Base-by-base conservation (phyloP, 129 eudicot species). In the Arctium lappa region DNA sequence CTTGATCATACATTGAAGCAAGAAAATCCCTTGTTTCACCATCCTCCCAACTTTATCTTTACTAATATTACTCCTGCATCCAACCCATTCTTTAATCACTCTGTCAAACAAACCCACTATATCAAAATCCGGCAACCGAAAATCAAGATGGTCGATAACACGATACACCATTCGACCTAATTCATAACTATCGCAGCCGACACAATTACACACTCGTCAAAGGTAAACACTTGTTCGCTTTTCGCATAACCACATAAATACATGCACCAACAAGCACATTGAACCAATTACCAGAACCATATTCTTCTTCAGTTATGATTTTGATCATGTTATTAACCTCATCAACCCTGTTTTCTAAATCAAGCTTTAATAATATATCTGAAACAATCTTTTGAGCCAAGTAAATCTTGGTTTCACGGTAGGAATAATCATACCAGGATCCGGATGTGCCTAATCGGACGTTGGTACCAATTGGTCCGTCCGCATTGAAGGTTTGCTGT, bases 261-360 rank as follows among this genome's bases (percentile, higher is more conserved):
- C 98, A 95, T 2, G 97, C 97, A 18, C 97, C 98, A 34, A 92
- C 86, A 5, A 95, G 88, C 2, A 94, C 86, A 2, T 79, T 82
- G 73, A 94, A 94, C 98, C 98, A 95, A 66, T 83, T 79, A 0
- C 98, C 98, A 2, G 79, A 79, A 70, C 98, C 97, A 22, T 88
- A 92, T 77, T 95, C 93, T 0, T 75, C 89, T 18, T 92, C 89
- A 0, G 97, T 92, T 27, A 95, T 86, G 53, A 72, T 81, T 42
- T 81, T 86, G 71, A 95, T 81, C 97, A 92, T 87, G 40, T 42
- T 39, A 69, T 85, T 90, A 74, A 95, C 94, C 75, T 95, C 89
- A 15, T 74, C 80, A 6, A 72, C 63, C 18, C 79, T 84, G 3
- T 85, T 31, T 1, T 87, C 84, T 15, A 88, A 73, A 37, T 84